phyloP scores from a whole-genome alignment of 1,284 basidiomycete genomes.

The Pyrrhoderma lamaoense region DNA sequence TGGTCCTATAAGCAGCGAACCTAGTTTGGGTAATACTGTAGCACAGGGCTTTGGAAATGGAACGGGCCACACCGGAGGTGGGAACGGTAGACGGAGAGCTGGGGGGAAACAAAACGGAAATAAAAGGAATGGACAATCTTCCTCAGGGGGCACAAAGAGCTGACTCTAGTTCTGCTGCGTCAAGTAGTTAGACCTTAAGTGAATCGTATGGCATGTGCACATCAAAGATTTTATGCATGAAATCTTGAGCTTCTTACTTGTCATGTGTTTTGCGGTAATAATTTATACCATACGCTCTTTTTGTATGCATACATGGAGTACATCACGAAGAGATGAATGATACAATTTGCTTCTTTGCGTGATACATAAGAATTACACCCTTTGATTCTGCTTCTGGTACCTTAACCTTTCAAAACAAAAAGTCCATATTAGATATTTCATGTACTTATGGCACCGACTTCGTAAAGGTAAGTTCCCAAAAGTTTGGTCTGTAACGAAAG shows the following conservation, averaged over 20 bases:
- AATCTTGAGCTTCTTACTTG: no score
- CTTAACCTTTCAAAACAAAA: not conserved
- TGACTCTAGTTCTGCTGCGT: no score
- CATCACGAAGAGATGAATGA: no score
- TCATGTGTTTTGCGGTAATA: no score
- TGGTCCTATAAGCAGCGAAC: slow-evolving; percentile 12
- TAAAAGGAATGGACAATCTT: no score
- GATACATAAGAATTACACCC: not conserved
- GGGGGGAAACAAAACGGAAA: no score
- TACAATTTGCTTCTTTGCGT: not conserved
- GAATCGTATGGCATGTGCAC: no score
- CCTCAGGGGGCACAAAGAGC: no score
- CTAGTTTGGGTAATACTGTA: not conserved
- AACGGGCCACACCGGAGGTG: not conserved
- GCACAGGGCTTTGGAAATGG: slow-evolving; percentile 11
- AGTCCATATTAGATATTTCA: not conserved
- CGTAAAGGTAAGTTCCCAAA: slow-evolving; percentile 79
- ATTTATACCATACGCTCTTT: no score
- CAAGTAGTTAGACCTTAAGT: no score
- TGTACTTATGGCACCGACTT: slow-evolving; percentile 44
- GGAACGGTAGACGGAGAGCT: slow-evolving; percentile 1
- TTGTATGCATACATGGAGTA: no score
- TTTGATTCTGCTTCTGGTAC: not conserved
- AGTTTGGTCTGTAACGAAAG: slow-evolving; percentile 52
- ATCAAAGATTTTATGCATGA: no score